Base-by-base conservation (phyloP, 2,329 filamentous ascomycete genomes). In the Coniochaeta ligniaria region DNA sequence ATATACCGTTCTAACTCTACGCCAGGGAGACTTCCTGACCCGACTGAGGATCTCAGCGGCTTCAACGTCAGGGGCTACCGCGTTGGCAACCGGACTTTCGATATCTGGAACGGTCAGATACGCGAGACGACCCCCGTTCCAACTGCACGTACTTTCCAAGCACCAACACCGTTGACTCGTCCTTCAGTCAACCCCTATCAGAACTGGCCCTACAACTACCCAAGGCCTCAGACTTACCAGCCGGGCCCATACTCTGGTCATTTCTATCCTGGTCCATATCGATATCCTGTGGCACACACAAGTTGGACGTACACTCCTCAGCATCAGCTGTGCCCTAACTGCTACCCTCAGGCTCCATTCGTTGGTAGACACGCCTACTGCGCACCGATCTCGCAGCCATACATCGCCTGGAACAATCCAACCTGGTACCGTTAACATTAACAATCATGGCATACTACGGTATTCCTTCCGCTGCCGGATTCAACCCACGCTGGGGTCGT, bases 401-500 rank as follows among this genome's bases (percentile, higher is more conserved):
- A 31, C 33, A 11, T 58, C 14, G 59, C 55, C 28, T 58, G 38
- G 38, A 38, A 20, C 14, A 35, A 24, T 22, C 28, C 24, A 26
- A 31, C 11, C 45, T 38, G 12, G 52, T 58, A 45, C 47, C 41
- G 20, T 28, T 58, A n/a, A 47, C 36, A 55, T 9, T 20, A 17
- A 35, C 9, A 58, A 26, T 41, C 24, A 65, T 65, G 64, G 56
- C 66, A 6, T 64, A 54, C 54, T 57, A 43, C 50, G 35, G 14
- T 14, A 36, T 36, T 24, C 56, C 36, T 17, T 54, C 56, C 16
- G 47, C 26, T 14, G 50, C 35, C 9, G 66, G 66, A 2, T 64
- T 62, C 26, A 69, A 69, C 36, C 65, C 67, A 2, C 59, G 64
- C 11, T 69, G 63, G 59, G 67, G 67, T 7, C 63, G 61, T 2